Evolutionary conservation across 108 stramenopile genomes (phyloP).

Genomic region (Cyclostephanos tholiformis): DNA sequence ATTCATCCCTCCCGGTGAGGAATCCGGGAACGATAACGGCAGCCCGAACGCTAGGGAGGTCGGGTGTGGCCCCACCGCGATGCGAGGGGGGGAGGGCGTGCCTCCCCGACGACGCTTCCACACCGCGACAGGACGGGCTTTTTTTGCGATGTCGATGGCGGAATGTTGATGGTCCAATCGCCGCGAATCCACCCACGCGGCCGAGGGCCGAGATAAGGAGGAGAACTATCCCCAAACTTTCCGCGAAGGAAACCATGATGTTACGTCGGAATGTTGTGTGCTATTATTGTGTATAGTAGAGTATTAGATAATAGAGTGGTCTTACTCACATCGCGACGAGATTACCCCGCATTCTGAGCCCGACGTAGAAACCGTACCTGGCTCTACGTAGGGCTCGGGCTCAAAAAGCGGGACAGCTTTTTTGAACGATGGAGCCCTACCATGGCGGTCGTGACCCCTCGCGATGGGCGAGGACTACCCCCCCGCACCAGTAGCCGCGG

Average conservation of each 20-base stretch:
- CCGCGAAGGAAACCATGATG: neutral
- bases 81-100: neutral
- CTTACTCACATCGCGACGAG: no score
- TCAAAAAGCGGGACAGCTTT: no score
- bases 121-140: neutral
- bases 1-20: constrained; percentile 70
- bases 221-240: neutral
- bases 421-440: no score
- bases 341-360: no score
- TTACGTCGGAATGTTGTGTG: no score
- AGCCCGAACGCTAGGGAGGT: constrained; percentile 47
- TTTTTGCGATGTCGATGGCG: neutral
- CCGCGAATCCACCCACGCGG: neutral
- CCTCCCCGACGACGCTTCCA: neutral
- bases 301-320: no score
- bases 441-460: no score
- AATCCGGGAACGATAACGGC: constrained; percentile 80
- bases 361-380: no score
- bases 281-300: no score
- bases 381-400: no score
- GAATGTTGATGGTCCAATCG: neutral
- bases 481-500: no score
- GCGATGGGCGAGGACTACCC: no score
- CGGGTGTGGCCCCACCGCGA: constrained; percentile 21
- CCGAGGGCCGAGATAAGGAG: neutral